A percentile compares a stretch with the other conserved stretches of the same genome.
Conservation (phyloP, 768 basidiomycete genomes). For the Panellus pusillus region DNA sequence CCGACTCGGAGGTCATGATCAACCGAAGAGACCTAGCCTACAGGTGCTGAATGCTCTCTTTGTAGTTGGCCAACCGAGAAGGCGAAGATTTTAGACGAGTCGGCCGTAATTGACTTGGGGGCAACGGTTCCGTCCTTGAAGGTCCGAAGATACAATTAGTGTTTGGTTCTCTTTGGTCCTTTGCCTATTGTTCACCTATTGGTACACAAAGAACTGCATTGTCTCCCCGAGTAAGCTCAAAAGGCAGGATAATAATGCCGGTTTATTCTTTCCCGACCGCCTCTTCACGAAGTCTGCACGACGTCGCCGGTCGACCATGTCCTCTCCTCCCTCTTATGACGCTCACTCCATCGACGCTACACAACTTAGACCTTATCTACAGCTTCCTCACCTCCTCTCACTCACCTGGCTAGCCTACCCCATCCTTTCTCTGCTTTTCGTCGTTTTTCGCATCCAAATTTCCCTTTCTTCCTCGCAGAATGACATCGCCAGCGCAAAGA, state of each 20-base stretch:
- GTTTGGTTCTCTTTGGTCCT: no score
- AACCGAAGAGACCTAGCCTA: background rate
- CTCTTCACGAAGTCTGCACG: conserved; percentile 21
- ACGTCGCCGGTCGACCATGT: conserved; percentile 40
- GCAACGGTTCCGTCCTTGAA: no score
- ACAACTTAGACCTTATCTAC: conserved; percentile 75
- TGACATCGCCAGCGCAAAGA: conserved; percentile 68
- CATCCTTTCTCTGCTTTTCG: conserved; percentile 83
- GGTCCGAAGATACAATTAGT: no score
- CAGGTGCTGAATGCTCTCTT: no score
- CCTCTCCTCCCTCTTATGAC: conserved; percentile 21
- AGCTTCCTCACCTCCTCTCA: conserved; percentile 79
- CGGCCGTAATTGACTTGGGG: no score
- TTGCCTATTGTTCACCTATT: background rate
- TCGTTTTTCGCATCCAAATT: conserved; percentile 78
- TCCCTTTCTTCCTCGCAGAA: conserved; percentile 70
- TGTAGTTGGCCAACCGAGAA: no score
- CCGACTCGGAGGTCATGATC: background rate
- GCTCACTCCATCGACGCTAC: conserved; percentile 18
- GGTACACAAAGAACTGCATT: conserved; percentile 2
- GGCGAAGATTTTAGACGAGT: no score
- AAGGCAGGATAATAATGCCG: conserved; percentile 6
- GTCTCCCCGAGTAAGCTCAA: background rate
- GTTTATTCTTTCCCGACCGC: conserved; percentile 11
- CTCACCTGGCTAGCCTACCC: conserved; percentile 92